Base-by-base conservation (phyloP, 2,329 filamentous ascomycete genomes). In the Ophiostoma ulmi region DNA sequence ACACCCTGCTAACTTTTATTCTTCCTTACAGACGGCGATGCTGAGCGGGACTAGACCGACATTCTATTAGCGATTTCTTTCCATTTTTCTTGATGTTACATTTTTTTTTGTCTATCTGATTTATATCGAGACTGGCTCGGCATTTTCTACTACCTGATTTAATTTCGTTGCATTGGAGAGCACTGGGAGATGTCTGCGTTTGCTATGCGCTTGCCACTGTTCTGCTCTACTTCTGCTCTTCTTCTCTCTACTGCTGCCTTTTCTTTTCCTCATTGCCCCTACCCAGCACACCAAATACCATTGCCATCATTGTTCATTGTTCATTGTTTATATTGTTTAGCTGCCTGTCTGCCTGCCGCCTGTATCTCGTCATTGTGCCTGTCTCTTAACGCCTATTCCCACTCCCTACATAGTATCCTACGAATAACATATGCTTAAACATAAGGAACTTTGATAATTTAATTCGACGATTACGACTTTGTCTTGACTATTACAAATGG, bases 1-100 rank as follows among this genome's bases (percentile, higher is more conserved):
- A 73, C 73, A 77, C 76, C 76, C 77, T 80, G 77, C 81, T 82
- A 79, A 82, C 81, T 78, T 78, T 78, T 80, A 65, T 75, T 77
- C n/a, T 77, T 14, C 3, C 26, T 38, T 10, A 38, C n/a, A 83
- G 81, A 83, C 78, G 81, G 81, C 75, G 80, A 80, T 72, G 75
- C 78, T 75, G 80, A 82, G 74, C 78, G 78, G 75, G 77, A 79
- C 73, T 70, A 69, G 52, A 58, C 38, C 11, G 63, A 14, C 35
- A 38, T 65, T 41, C 5, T 7, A 35, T 36, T 20, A 61, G 65
- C 65, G 65, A 67, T 67, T 38, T 65, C 20, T 11, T 17, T 65
- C 5, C 39, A 14, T 11, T 67, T 67, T 67, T 52, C 39, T 68
- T 55, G 14, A 35, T 64, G 36, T 39, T 11, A 26, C 26, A 7